Evolutionary conservation across 192 early-diverging fungal species (phyloP), one percentile per base, ranked within the genome.

Genomic region (Martensiomyces pterosporus): DNA sequence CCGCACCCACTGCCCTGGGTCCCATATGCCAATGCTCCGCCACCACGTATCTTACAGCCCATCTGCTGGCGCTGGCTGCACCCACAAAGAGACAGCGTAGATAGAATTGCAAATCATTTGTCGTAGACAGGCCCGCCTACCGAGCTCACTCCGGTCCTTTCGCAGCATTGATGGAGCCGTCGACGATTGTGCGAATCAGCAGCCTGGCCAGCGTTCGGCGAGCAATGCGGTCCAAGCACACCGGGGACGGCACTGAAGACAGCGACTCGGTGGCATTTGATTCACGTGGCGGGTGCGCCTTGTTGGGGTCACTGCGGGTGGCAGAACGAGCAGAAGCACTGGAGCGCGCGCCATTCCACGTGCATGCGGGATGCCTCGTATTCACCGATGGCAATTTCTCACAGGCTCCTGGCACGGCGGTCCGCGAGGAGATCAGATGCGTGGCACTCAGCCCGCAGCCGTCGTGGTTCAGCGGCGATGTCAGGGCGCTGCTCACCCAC

Each of bases 221-320:
- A 3, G 36, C 43, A 15, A 36, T 16, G 27, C 27, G 14, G 29
- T 47, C 16, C 13, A 17, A 19, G 22, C 23, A 13, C 2, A 17
- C 22, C 9, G 8, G 37, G 43, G 13, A 12, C 12, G 25, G 27
- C 32, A 37, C 24, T 40, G 8, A n/a, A 13, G 3, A 15, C 18
- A 3, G 16, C 21, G 22, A n/a, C n/a, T n/a, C n/a, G n/a, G n/a
- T n/a, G n/a, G 3, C 25, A 18, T 43, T 32, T 52, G 17, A 24
- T n/a, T 41, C 54, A 4, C 24, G 32, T 27, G 45, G 22, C 23
- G 55, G 63, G 14, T 29, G 22, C 13, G 63, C 50, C 13, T 51
- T 66, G 18, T 13, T 66, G 24, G 63, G 63, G 13, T 33, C 27
- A 1, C 47, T 66, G 44, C 29, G 63, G 15, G 63, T 66, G n/a